Conservation (phyloP, 2,329 filamentous ascomycete genomes). For the Rhynchosporium agropyri region DNA sequence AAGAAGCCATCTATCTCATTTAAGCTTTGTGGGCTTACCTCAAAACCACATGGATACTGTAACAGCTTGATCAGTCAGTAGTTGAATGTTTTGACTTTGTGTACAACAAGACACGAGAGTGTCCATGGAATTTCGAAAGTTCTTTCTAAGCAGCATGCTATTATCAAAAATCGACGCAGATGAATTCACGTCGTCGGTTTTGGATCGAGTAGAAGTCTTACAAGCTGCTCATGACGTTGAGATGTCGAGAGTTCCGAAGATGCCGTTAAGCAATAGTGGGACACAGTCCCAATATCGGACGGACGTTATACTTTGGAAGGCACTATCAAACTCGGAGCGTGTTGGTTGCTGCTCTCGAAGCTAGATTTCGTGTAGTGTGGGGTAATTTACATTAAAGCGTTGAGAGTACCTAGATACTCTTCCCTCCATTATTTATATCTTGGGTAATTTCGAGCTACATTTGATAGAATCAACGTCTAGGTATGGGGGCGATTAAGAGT, state of each 20-base stretch:
- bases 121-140: not conserved
- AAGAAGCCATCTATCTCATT: not conserved
- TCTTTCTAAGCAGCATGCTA: slow-evolving; percentile 1
- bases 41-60: not conserved
- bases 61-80: not conserved
- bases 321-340: too few species aligned
- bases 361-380: too few species aligned
- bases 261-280: not conserved
- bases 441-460: too few species aligned
- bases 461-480: too few species aligned
- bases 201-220: slow-evolving; percentile 1
- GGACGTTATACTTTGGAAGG: not conserved
- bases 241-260: not conserved
- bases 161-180: not conserved
- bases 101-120: slow-evolving; percentile 9
- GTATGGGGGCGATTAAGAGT: too few species aligned
- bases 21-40: slow-evolving; percentile 3
- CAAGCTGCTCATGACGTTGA: not conserved
- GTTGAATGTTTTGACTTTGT: not conserved
- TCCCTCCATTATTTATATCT: too few species aligned
- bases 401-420: too few species aligned
- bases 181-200: not conserved
- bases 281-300: too few species aligned
- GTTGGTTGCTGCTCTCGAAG: too few species aligned
- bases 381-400: too few species aligned